Evolutionary conservation across 1,284 basidiomycete genomes (phyloP).

Genomic region (Exobasidium rhododendri): DNA sequence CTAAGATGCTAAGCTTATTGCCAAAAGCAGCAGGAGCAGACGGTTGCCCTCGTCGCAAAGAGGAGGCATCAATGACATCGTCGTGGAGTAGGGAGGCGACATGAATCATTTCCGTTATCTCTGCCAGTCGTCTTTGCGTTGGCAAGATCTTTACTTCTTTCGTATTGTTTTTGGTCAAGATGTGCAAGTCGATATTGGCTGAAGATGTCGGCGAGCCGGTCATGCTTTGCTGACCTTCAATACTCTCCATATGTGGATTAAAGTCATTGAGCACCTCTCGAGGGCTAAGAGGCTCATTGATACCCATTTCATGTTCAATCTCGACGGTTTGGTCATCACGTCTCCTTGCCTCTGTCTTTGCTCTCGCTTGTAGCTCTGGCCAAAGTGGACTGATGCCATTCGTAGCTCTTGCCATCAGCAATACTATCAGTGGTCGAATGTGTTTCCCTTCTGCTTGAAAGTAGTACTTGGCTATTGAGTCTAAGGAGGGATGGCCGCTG

Average conservation of each 20-base stretch:
- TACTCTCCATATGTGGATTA: slow-evolving; percentile 67
- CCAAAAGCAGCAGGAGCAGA: slow-evolving; percentile 84
- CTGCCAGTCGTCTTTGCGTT: slow-evolving; percentile 84
- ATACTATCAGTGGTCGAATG: slow-evolving; percentile 81
- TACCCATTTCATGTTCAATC: slow-evolving; percentile 43
- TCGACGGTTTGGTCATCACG: slow-evolving; percentile 34
- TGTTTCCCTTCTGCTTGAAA: slow-evolving; percentile 74
- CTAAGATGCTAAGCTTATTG: slow-evolving; percentile 92
- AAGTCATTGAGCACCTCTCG: slow-evolving; percentile 77
- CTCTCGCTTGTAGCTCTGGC: slow-evolving; percentile 52
- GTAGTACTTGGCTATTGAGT: slow-evolving; percentile 87
- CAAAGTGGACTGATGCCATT: slow-evolving; percentile 69
- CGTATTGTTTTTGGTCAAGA: not conserved
- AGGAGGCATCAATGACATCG: slow-evolving; percentile 84
- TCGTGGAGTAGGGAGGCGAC: slow-evolving; percentile 93
- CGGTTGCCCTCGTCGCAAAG: slow-evolving; percentile 73
- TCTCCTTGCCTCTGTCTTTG: slow-evolving; percentile 40
- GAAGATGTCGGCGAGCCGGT: not conserved
- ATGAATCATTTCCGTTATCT: slow-evolving; percentile 98
- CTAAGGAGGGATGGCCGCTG: slow-evolving; percentile 80
- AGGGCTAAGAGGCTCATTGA: slow-evolving; percentile 70
- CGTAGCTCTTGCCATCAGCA: slow-evolving; percentile 86
- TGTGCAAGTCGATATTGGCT: slow-evolving; percentile 8
- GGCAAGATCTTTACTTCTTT: slow-evolving; percentile 61
- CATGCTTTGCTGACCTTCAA: slow-evolving; percentile 58